Percentiles rank a stretch among this genome's conserved stretches.
Conservation (phyloP, 2,329 filamentous ascomycete species). For the Phialocephala sp. region DNA sequence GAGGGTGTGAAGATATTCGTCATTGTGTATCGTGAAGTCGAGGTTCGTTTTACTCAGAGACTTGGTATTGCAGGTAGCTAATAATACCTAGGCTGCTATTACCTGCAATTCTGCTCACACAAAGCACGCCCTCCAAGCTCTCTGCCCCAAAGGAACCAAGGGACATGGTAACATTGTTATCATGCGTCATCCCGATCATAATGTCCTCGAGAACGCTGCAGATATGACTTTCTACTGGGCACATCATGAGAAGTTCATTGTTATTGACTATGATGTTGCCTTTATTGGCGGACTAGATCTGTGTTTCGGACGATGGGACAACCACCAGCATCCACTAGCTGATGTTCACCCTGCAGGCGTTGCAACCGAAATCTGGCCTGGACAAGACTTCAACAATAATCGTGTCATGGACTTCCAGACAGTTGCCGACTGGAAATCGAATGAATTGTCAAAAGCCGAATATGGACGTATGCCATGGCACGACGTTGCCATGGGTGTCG, state of each 20-base stretch:
- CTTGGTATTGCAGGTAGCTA: constrained; percentile 4
- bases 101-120: constrained; percentile 95
- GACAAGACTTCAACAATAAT: constrained; percentile 98
- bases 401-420: constrained; percentile 94
- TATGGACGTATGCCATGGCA: constrained; percentile 98
- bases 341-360: constrained; percentile 88
- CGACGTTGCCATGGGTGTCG: constrained; percentile 90
- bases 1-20: constrained; percentile 94
- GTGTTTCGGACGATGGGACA: constrained; percentile 95
- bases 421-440: constrained; percentile 90
- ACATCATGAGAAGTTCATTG: constrained; percentile 97
- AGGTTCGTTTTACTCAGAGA: constrained; percentile 29
- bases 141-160: constrained; percentile 81
- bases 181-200: constrained; percentile 94
- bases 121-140: constrained; percentile 78
- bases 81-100: constrained; percentile 67
- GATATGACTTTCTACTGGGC: constrained; percentile 99
- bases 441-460: constrained; percentile 89
- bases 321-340: constrained; percentile 80
- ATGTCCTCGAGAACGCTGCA: constrained; percentile 88
- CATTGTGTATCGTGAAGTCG: constrained; percentile 83
- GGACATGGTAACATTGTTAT: constrained; percentile 89
- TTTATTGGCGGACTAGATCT: constrained; percentile 95
- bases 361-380: constrained; percentile 85
- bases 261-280: constrained; percentile 88